Conservation (phyloP, 2,329 filamentous ascomycete genomes). For the Nigrospora osmanthi region DNA sequence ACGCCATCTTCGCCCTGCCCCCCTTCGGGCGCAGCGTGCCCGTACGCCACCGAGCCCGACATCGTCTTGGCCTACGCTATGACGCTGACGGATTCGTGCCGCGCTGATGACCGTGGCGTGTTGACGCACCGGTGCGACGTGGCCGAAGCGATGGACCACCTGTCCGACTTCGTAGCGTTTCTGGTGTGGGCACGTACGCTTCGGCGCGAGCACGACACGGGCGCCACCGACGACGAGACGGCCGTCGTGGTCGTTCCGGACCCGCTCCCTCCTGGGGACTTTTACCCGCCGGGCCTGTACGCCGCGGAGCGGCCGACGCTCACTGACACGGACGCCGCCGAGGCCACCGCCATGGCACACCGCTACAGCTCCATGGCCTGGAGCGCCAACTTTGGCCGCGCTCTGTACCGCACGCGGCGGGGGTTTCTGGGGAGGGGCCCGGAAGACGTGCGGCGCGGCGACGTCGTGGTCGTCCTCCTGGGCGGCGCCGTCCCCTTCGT, state of each 20-base stretch:
- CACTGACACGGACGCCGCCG: not conserved
- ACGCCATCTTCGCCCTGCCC: not conserved
- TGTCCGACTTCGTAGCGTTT: conserved; percentile 1
- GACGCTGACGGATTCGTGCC: conserved; percentile 1
- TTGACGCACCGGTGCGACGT: not conserved
- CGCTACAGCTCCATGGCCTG: not conserved
- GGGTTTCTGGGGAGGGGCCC: not conserved
- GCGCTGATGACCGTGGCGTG: not conserved
- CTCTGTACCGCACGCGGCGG: not conserved
- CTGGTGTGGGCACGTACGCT: not conserved
- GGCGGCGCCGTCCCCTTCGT: conserved; percentile 2
- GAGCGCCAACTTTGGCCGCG: not conserved
- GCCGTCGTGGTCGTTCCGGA: not conserved
- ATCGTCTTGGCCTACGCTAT: not conserved
- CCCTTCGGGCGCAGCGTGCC: not conserved
- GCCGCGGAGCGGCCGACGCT: not conserved
- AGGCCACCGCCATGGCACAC: not conserved
- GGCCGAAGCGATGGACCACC: not conserved
- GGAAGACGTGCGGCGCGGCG: not conserved
- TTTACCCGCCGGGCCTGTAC: conserved; percentile 1
- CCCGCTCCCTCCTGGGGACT: not conserved
- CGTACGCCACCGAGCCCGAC: not conserved
- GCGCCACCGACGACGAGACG: not conserved
- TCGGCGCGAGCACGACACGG: not conserved
- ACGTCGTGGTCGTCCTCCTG: conserved; percentile 1